Percentiles rank a stretch among this genome's conserved stretches.
These are phyloP conservation scores for Suillus alpinus DNA, from an alignment of 768 basidiomycete species.

Conservation along the genomic window DNA sequence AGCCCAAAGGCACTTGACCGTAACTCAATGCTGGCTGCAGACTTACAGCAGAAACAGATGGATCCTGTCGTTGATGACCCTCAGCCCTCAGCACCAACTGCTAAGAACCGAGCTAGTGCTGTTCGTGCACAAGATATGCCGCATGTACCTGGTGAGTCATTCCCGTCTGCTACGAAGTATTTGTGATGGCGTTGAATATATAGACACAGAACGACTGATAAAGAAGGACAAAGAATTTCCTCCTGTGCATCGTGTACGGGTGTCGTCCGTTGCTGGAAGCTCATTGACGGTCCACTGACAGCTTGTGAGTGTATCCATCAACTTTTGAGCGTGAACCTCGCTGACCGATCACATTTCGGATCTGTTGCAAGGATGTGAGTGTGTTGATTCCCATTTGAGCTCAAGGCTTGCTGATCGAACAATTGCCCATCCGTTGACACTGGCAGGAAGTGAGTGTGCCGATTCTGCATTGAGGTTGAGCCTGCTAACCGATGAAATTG, in stretches of 20 bases:
- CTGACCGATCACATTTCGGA: too few species aligned
- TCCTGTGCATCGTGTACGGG: background rate
- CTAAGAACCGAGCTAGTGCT: background rate
- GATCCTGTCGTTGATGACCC: background rate
- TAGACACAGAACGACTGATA: background rate
- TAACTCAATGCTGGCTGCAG: background rate
- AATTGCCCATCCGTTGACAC: too few species aligned
- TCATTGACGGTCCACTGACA: too few species aligned
- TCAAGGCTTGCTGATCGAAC: too few species aligned
- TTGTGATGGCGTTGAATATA: background rate
- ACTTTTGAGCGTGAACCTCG: too few species aligned
- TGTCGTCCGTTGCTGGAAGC: background rate
- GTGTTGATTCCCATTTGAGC: too few species aligned
- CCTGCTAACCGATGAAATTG: too few species aligned
- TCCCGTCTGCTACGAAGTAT: background rate
- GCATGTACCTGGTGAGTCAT: background rate
- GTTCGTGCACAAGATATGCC: background rate
- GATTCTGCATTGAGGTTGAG: too few species aligned
- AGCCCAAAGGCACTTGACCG: too few species aligned
- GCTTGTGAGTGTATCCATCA: too few species aligned
- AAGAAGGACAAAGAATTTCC: background rate
- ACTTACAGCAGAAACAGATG: background rate
- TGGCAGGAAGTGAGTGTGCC: too few species aligned
- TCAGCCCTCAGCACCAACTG: background rate
- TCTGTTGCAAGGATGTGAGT: too few species aligned